Percentiles rank a stretch among this genome's conserved stretches.
These are phyloP conservation scores for Metschnikowia chrysomelidarum DNA, from an alignment of 805 yeast species.

Conservation along the genomic window DNA sequence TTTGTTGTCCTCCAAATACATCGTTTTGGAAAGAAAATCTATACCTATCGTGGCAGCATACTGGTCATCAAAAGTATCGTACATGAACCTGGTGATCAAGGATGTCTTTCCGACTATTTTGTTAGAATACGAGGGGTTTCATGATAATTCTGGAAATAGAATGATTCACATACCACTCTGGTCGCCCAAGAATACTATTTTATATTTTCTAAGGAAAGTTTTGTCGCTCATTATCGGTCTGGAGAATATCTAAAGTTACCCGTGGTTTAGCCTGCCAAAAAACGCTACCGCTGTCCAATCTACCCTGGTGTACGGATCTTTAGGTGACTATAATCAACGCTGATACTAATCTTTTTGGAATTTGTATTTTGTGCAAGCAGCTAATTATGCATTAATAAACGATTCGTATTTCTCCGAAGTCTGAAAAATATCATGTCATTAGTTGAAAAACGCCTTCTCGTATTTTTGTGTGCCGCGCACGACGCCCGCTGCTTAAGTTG, in stretches of 20 bases:
- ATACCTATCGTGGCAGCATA: constrained; percentile 97
- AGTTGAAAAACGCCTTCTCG: no score
- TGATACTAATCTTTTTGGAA: not conserved
- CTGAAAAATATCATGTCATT: no score
- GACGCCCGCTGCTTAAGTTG: not conserved
- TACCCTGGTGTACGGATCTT: constrained; percentile 11
- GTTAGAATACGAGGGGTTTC: constrained; percentile 9
- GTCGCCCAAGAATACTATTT: constrained; percentile 95
- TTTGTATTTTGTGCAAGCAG: not conserved
- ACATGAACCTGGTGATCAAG: constrained; percentile 94
- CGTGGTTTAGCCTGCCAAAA: not conserved
- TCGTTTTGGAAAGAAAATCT: constrained; percentile 80
- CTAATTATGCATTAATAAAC: no score
- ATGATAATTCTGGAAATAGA: not conserved
- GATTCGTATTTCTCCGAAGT: no score
- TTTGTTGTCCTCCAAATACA: constrained; percentile 82
- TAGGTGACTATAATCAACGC: no score
- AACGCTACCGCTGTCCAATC: not conserved
- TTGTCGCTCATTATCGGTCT: constrained; percentile 27
- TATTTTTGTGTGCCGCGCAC: constrained; percentile 2
- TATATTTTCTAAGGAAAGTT: constrained; percentile 60
- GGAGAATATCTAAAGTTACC: not conserved
- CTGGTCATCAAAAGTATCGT: constrained; percentile 94
- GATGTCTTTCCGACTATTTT: constrained; percentile 86
- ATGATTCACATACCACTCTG: constrained; percentile 60